These are phyloP conservation scores for Cystofilobasidium ferigula DNA, from an alignment of 768 basidiomycete genomes.

Conservation along the genomic window DNA sequence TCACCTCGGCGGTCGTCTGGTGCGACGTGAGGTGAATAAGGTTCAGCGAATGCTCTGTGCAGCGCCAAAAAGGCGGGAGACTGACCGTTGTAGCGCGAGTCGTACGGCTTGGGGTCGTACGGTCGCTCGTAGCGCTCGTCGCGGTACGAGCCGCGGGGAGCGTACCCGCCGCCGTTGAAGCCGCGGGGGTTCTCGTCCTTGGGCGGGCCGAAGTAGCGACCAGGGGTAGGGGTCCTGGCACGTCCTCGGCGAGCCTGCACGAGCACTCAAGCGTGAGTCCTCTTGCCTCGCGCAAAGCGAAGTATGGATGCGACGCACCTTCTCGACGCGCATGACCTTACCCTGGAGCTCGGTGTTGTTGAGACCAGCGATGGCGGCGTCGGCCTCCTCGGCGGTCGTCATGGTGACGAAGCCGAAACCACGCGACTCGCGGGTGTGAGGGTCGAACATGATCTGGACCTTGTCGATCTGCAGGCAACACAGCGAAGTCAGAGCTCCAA, in stretches of 20 bases:
- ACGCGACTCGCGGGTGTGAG: conserved; percentile 58
- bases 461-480: conserved; percentile 48
- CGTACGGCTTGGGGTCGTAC: conserved; percentile 32
- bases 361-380: conserved; percentile 74
- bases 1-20: conserved; percentile 22
- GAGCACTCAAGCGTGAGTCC: conserved; percentile 47
- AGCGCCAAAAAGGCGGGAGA: background rate
- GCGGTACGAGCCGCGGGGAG: conserved; percentile 22
- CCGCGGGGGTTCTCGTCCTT: no score
- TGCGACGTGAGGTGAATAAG: background rate
- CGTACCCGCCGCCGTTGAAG: conserved; percentile 18
- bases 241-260: conserved; percentile 37
- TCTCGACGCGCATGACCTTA: conserved; percentile 78
- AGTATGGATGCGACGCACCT: conserved; percentile 43
- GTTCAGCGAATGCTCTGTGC: background rate
- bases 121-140: conserved; percentile 25
- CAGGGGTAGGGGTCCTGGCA: conserved; percentile 59
- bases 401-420: conserved; percentile 85
- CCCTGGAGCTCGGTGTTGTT: conserved; percentile 78
- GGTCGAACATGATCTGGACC: conserved; percentile 56
- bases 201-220: conserved; percentile 85
- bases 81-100: conserved; percentile 30
- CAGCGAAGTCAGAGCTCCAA: background rate
- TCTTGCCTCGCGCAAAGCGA: background rate
- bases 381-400: conserved; percentile 74